phyloP scores from a whole-genome alignment of 2,329 filamentous ascomycete genomes.

The Ascochyta lentis region DNA sequence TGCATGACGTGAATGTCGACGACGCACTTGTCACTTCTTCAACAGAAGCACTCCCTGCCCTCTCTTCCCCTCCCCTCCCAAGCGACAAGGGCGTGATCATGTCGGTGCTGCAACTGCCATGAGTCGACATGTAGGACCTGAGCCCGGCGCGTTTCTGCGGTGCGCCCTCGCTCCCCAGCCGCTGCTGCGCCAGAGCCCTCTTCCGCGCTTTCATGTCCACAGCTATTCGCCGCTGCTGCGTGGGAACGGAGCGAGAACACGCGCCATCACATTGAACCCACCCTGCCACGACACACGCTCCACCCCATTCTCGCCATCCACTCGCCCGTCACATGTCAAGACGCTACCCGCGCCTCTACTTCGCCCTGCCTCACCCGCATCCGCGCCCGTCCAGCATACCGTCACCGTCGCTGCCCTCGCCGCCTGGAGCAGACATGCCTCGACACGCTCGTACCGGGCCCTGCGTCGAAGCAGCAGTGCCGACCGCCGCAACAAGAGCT shows the following conservation, averaged over 20 bases:
- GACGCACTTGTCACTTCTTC: conserved; percentile 4
- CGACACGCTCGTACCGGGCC: conserved; percentile 29
- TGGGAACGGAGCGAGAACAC: conserved; percentile 11
- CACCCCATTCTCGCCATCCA: not conserved
- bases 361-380: conserved; percentile 12
- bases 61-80: not conserved
- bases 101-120: conserved; percentile 48
- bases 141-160: conserved; percentile 45
- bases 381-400: conserved; percentile 21
- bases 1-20: conserved; percentile 10
- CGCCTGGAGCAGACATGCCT: conserved; percentile 41
- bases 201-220: conserved; percentile 21
- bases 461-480: conserved; percentile 21
- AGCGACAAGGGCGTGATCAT: conserved; percentile 32
- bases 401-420: conserved; percentile 35
- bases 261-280: conserved; percentile 19
- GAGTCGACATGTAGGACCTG: conserved; percentile 53
- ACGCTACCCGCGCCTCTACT: conserved; percentile 17
- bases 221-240: conserved; percentile 17
- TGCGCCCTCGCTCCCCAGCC: conserved; percentile 40
- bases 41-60: conserved; percentile 13
- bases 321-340: conserved; percentile 23
- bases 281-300: not conserved
- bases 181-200: conserved; percentile 26
- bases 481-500: conserved; percentile 45